phyloP scores from a whole-genome alignment of 306 rosid genomes.

The Quercus dentata region DNA sequence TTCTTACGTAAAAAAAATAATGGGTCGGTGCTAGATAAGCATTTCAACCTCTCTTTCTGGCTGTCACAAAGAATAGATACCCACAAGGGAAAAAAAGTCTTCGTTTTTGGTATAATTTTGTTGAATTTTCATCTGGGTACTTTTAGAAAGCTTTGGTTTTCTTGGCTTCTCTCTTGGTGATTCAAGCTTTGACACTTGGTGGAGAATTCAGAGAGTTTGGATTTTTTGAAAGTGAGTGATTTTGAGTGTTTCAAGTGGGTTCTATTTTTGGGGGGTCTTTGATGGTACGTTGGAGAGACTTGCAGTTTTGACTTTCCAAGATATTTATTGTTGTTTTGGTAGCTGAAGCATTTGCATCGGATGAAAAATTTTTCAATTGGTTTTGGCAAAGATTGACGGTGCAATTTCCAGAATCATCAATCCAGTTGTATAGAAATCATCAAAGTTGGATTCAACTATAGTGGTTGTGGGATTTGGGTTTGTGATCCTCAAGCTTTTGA shows the following conservation, averaged over 20 bases:
- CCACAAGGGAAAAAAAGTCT: slow-evolving; percentile 31
- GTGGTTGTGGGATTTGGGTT: slow-evolving; percentile 33
- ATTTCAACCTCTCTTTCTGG: slow-evolving; percentile 40
- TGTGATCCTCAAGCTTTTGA: slow-evolving; percentile 32
- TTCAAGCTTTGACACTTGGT: background rate
- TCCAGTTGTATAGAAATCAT: slow-evolving; percentile 27
- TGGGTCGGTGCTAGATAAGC: slow-evolving; percentile 65
- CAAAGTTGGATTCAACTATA: slow-evolving; percentile 24
- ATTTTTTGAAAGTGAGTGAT: slow-evolving; percentile 8
- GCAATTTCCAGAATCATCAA: slow-evolving; percentile 20
- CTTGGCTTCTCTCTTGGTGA: slow-evolving; percentile 6
- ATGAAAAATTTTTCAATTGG: background rate
- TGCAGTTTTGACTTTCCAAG: slow-evolving; percentile 20
- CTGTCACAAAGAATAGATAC: slow-evolving; percentile 30
- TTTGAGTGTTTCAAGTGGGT: slow-evolving; percentile 15
- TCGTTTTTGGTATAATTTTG: slow-evolving; percentile 22
- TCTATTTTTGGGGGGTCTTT: slow-evolving; percentile 17
- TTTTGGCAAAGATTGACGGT: slow-evolving; percentile 21
- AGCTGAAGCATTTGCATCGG: slow-evolving; percentile 29
- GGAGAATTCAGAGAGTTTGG: background rate
- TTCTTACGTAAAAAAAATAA: slow-evolving; percentile 38
- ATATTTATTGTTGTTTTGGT: slow-evolving; percentile 21
- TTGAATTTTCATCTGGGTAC: slow-evolving; percentile 10
- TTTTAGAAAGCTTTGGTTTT: background rate
- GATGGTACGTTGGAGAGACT: slow-evolving; percentile 20